phyloP scores from a whole-genome alignment of 78 protist species.

The Dictyostelium intermedium region DNA sequence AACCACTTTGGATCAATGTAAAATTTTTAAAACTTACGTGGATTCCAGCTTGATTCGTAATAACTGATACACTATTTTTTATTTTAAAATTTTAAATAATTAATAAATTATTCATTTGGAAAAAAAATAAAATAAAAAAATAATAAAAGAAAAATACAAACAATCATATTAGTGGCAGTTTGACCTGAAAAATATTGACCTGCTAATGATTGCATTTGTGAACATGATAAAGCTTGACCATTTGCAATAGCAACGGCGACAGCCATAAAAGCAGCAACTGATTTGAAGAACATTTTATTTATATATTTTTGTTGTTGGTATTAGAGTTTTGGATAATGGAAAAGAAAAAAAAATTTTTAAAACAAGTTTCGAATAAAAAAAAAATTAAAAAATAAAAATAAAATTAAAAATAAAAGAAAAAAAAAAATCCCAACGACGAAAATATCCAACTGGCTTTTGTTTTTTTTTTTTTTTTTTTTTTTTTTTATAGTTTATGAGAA shows the following conservation, averaged over 20 bases:
- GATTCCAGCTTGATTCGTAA: background rate
- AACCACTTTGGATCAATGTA: no score
- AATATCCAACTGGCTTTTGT: no score
- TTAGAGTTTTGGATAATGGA: background rate
- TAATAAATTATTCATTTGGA: background rate
- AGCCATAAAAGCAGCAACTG: background rate
- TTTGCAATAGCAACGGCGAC: background rate
- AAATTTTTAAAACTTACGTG: background rate
- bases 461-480: no score
- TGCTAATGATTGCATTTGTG: conserved; percentile 49
- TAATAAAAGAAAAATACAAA: background rate
- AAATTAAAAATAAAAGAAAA: background rate
- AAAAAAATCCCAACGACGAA: background rate
- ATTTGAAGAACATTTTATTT: conserved; percentile 1
- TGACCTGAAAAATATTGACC: conserved; percentile 20
- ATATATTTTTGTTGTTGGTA: background rate
- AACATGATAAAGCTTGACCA: background rate
- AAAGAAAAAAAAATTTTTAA: conserved; percentile 8
- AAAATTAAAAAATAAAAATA: background rate
- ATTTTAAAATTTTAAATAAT: background rate
- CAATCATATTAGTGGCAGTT: background rate
- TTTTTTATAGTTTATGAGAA: no score
- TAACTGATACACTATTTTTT: background rate
- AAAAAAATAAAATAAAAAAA: background rate
- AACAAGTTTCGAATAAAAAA: background rate